Percentiles rank a stretch among this genome's conserved stretches.
phyloP scores from a whole-genome alignment of 1,284 basidiomycete species.

The Rhizoctonia solani region DNA sequence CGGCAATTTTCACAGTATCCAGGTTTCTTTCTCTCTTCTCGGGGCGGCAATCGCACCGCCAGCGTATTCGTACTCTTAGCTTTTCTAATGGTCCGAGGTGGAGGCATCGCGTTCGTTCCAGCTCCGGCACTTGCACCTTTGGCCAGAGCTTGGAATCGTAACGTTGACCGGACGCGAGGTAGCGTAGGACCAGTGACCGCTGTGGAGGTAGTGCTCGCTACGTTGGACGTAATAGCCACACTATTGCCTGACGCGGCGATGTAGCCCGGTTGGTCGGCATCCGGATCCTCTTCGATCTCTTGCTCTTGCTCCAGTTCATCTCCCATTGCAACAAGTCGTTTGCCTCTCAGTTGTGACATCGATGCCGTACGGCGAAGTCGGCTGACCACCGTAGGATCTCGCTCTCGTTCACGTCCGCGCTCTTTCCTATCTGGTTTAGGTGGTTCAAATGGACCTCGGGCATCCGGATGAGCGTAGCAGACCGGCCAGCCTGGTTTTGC shows the following conservation, averaged over 20 bases:
- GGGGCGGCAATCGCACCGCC: slow-evolving; percentile 69
- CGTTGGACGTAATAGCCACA: slow-evolving; percentile 86
- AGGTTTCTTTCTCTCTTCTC: slow-evolving; percentile 85
- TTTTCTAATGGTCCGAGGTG: slow-evolving; percentile 77
- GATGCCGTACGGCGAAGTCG: slow-evolving; percentile 67
- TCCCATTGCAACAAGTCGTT: slow-evolving; percentile 42
- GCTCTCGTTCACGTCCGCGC: slow-evolving; percentile 50
- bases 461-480: slow-evolving; percentile 26
- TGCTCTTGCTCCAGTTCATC: slow-evolving; percentile 49
- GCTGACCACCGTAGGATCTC: neutral
- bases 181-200: slow-evolving; percentile 45
- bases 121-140: slow-evolving; percentile 48
- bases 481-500: slow-evolving; percentile 54
- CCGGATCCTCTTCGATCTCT: slow-evolving; percentile 48
- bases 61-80: slow-evolving; percentile 69
- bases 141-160: slow-evolving; percentile 55
- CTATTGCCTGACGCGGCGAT: slow-evolving; percentile 95
- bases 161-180: slow-evolving; percentile 58
- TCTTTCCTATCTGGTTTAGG: slow-evolving; percentile 66
- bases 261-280: slow-evolving; percentile 64
- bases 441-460: slow-evolving; percentile 25
- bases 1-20: slow-evolving; percentile 99
- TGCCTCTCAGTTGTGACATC: slow-evolving; percentile 71
- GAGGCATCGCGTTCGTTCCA: slow-evolving; percentile 40
- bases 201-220: slow-evolving; percentile 80